phyloP scores from a whole-genome alignment of 2,329 filamentous ascomycete species.

The Talaromyces amestolkiae region DNA sequence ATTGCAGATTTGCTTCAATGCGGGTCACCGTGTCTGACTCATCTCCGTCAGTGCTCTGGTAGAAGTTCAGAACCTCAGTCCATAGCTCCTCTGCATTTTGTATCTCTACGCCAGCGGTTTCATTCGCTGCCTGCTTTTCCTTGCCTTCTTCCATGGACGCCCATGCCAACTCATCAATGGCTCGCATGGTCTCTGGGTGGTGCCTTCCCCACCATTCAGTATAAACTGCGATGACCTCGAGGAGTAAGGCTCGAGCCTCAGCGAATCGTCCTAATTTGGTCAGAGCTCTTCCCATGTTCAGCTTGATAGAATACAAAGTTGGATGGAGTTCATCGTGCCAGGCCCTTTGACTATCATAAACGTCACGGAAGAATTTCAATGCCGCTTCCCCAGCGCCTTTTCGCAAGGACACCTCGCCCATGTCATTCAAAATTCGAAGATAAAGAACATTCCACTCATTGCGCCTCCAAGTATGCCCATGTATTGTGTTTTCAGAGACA shows the following conservation, averaged over 20 bases:
- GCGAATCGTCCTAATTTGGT: not conserved
- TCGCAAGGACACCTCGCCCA: not conserved
- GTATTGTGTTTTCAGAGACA: not conserved
- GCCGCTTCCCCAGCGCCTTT: not conserved
- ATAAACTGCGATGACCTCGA: not conserved
- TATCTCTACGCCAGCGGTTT: not conserved
- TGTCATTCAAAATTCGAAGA: not conserved
- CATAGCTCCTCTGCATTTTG: not conserved
- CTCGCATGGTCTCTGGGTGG: slow-evolving; percentile 2
- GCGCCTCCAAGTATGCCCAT: not conserved
- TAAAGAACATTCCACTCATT: not conserved
- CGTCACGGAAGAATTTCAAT: not conserved
- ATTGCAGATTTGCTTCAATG: not conserved
- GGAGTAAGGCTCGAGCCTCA: not conserved
- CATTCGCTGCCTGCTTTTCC: not conserved
- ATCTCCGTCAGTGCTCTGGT: not conserved
- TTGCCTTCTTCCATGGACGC: not conserved
- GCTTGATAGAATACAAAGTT: not conserved
- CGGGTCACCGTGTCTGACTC: not conserved
- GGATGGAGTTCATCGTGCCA: not conserved
- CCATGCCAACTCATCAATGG: slow-evolving; percentile 1
- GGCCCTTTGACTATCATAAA: not conserved
- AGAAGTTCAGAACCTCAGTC: not conserved
- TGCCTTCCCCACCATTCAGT: slow-evolving; percentile 1
- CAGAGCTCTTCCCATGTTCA: slow-evolving; percentile 9